Evolutionary conservation across 176 grass and related monocot species (phyloP).

Genomic region (Oryza glaberrima): DNA sequence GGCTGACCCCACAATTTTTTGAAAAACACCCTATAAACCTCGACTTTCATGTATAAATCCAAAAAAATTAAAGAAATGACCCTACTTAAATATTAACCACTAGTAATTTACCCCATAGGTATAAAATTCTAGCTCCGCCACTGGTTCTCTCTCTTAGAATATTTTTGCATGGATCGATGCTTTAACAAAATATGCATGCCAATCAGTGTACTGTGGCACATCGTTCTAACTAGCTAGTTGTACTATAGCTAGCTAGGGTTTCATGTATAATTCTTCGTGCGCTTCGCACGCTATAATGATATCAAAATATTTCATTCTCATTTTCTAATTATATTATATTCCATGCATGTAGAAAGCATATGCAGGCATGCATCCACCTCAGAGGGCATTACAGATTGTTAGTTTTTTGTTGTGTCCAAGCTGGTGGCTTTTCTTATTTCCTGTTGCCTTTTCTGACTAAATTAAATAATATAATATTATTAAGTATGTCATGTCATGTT

Average conservation of each 20-base stretch:
- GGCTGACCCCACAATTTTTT: no score
- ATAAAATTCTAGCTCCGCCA: no score
- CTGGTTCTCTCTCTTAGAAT: not conserved
- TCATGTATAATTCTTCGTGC: not conserved
- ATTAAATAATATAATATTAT: no score
- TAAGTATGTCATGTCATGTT: no score
- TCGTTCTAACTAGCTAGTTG: no score
- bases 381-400: not conserved
- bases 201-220: not conserved
- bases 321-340: not conserved
- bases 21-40: no score
- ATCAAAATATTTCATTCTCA: not conserved
- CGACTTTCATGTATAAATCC: no score
- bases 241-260: no score
- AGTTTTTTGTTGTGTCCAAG: not conserved
- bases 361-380: not conserved
- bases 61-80: no score
- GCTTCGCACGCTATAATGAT: not conserved
- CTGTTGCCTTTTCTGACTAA: not conserved
- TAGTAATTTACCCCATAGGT: no score
- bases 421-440: not conserved
- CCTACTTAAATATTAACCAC: no score
- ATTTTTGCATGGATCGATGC: not conserved
- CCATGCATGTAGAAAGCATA: not conserved
- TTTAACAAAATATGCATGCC: not conserved